Evolutionary conservation across 1,284 basidiomycete species (phyloP), one percentile per base, ranked within the genome.

Genomic region (Trametes versicolor): DNA sequence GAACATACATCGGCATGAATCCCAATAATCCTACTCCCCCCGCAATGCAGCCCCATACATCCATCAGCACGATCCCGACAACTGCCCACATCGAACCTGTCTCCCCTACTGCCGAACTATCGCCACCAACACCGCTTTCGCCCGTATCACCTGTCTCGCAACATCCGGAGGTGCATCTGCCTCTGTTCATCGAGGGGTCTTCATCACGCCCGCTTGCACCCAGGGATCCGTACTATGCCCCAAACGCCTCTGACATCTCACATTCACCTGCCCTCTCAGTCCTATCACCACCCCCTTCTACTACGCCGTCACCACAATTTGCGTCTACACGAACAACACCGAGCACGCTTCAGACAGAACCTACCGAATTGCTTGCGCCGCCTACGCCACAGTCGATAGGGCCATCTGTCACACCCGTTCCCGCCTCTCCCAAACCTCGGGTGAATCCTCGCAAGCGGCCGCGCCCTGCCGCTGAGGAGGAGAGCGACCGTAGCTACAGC

Each of bases 171-270:
- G 47, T 21, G 9, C 64, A 55, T 6, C 74, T 37, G 5, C 75
- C 78, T 27, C 65, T 74, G 34, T 84, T 82, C 67, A 72, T 82
- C 12, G 76, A 83, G 70, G 82, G 80, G 15, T 82, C 81, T 1
- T 82, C 82, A 2, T 78, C 71, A 3, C 73, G 72, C 34, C 73
- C 77, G 0, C 62, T 77, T 23, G 49, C 32, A 43, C 7, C 27
- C 34, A n/a, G 12, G 9, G 12, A 27, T 32, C 21, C 17, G 63
- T 60, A n/a, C n/a, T n/a, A 52, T 25, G 25, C 50, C 45, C 23
- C n/a, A 17, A 34, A 32, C 27, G 8, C 36, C 19, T 21, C 9
- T 27, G 1, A 17, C 4, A 15, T 4, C 15, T 47, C 32, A 2
- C 43, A 49, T 9, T 34, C 54, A 13, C 29, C 54, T 13, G n/a